phyloP scores from a whole-genome alignment of 345 rosid genomes.

The Hibiscus mutabilis region DNA sequence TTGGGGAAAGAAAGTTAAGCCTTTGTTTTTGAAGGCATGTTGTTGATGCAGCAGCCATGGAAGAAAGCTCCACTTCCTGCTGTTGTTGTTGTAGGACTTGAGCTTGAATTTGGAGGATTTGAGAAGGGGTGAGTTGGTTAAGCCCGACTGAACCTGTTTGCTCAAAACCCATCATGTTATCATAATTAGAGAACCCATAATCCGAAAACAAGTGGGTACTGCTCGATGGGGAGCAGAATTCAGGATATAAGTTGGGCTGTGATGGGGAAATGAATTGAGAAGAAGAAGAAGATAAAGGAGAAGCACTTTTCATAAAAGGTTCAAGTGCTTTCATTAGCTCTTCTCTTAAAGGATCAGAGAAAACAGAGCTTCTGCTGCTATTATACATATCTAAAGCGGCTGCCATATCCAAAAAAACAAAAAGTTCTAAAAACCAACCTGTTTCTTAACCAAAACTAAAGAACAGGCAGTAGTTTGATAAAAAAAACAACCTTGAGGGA shows the following conservation, averaged over 20 bases:
- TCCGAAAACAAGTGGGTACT: slow-evolving; percentile 17
- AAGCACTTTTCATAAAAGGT: slow-evolving; percentile 44
- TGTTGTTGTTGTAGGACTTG: slow-evolving; percentile 36
- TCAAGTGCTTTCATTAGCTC: slow-evolving; percentile 57
- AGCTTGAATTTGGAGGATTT: slow-evolving; percentile 43
- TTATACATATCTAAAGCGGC: slow-evolving; percentile 45
- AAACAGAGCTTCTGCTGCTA: slow-evolving; percentile 21
- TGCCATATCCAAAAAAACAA: slow-evolving; percentile 21
- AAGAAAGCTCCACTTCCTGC: slow-evolving; percentile 17
- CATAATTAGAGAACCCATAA: slow-evolving; percentile 11
- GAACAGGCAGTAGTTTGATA: slow-evolving; percentile 9
- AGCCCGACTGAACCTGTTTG: slow-evolving; percentile 45
- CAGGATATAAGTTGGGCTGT: slow-evolving; percentile 16
- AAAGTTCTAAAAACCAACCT: not conserved
- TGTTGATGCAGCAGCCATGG: slow-evolving; percentile 1
- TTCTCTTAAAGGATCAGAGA: slow-evolving; percentile 49
- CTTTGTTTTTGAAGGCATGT: slow-evolving; percentile 20
- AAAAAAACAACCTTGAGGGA: slow-evolving; percentile 30
- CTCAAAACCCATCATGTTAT: slow-evolving; percentile 25
- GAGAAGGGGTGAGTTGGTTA: slow-evolving; percentile 32
- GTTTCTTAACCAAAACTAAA: slow-evolving; percentile 24
- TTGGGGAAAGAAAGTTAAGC: slow-evolving; percentile 32
- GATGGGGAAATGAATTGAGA: not conserved
- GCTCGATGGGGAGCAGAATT: slow-evolving; percentile 22
- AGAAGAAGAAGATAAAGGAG: slow-evolving; percentile 16